Evolutionary conservation across 192 early-diverging fungal species (phyloP).

Genomic region (Coemansia sp.): DNA sequence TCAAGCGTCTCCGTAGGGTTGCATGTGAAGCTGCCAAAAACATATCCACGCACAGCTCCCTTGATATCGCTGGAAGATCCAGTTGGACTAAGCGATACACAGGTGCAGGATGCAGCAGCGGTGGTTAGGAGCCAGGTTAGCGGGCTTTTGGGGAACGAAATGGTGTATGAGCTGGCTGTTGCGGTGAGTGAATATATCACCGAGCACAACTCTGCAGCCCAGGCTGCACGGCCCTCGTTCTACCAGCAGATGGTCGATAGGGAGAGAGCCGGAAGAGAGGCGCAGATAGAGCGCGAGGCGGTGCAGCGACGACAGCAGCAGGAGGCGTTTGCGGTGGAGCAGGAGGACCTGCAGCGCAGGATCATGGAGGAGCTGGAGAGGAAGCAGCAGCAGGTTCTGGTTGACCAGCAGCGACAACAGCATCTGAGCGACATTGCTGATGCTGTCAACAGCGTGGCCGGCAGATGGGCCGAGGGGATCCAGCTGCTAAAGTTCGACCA

Average conservation of each 20-base stretch:
- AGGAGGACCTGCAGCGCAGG: constrained; percentile 36
- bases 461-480: constrained; percentile 46
- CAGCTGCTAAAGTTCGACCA: constrained; percentile 38
- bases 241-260: constrained; percentile 55
- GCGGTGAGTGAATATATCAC: constrained; percentile 63
- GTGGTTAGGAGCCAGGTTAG: constrained; percentile 42
- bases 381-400: constrained; percentile 46
- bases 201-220: constrained; percentile 58
- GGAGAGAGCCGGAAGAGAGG: constrained; percentile 22
- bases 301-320: constrained; percentile 12
- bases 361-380: constrained; percentile 47
- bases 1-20: constrained; percentile 35
- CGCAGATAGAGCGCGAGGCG: constrained; percentile 31
- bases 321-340: constrained; percentile 23
- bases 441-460: constrained; percentile 41
- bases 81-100: constrained; percentile 56
- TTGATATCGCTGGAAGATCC: constrained; percentile 58
- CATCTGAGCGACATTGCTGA: constrained; percentile 37
- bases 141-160: constrained; percentile 59
- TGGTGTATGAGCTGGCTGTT: constrained; percentile 67
- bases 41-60: constrained; percentile 67
- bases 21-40: constrained; percentile 58
- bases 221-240: constrained; percentile 46
- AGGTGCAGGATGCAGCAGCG: constrained; percentile 50
- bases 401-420: constrained; percentile 26